Percentiles rank a stretch among this genome's conserved stretches.
These are phyloP conservation scores for Saturnispora mendoncae DNA, from an alignment of 805 yeast species.

Conservation along the genomic window DNA sequence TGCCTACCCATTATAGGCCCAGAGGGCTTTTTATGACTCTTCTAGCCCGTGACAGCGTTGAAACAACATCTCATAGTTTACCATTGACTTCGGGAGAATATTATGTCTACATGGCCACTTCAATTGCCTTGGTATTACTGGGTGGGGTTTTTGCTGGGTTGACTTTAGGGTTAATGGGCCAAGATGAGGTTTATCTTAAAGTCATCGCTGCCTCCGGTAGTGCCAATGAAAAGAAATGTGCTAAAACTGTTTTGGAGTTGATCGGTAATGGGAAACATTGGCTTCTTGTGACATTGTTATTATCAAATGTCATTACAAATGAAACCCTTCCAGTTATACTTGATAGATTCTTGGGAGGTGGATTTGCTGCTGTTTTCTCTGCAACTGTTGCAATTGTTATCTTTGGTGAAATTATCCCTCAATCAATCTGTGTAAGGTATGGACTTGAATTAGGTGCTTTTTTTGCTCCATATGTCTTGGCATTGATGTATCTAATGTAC, in stretches of 20 bases:
- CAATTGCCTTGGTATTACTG: constrained; percentile 53
- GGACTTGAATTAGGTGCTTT: constrained; percentile 88
- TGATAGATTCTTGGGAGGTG: constrained; percentile 91
- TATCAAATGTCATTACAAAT: constrained; percentile 85
- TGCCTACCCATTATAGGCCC: constrained; percentile 13
- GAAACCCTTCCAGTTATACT: constrained; percentile 91
- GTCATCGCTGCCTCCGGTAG: constrained; percentile 90
- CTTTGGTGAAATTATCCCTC: constrained; percentile 96
- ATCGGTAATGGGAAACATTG: constrained; percentile 87
- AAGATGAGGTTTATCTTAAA: constrained; percentile 88
- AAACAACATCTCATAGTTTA: constrained; percentile 10
- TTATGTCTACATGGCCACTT: constrained; percentile 42
- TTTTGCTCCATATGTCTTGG: constrained; percentile 79
- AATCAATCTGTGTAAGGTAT: constrained; percentile 83
- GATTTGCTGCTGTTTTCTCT: constrained; percentile 91
- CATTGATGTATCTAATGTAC: constrained; percentile 80
- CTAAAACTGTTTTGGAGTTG: constrained; percentile 61
- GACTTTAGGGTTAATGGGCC: constrained; percentile 96
- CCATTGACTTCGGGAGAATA: constrained; percentile 30
- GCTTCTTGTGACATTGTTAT: constrained; percentile 82
- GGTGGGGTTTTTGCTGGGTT: constrained; percentile 93
- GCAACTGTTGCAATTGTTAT: constrained; percentile 90
- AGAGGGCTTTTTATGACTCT: constrained; percentile 3
- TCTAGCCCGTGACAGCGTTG: not conserved
- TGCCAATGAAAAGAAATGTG: constrained; percentile 52